phyloP scores from a whole-genome alignment of 257 asterid species.

The Forsythia suspensa region DNA sequence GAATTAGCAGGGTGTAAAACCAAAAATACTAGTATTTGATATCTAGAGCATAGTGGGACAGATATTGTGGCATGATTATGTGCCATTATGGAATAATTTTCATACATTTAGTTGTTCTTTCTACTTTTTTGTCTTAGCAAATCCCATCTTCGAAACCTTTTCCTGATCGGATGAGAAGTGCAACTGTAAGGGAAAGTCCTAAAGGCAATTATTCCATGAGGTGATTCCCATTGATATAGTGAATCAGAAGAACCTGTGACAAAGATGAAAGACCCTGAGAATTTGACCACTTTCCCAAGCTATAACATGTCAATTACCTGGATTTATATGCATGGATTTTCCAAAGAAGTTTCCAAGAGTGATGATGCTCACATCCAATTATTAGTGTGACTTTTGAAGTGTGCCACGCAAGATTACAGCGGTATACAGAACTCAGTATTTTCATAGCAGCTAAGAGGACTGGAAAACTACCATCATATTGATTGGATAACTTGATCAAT shows the following conservation, averaged over 20 bases:
- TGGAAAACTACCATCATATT: neutral
- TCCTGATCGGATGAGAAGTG: no score
- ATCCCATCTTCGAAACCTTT: no score
- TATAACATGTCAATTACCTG: neutral
- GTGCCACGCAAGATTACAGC: neutral
- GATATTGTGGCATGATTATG: neutral
- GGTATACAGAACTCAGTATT: neutral
- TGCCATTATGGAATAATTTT: no score
- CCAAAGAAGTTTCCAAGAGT: neutral
- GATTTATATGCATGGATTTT: neutral
- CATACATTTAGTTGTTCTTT: no score
- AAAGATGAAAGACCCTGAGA: no score
- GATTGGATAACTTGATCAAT: neutral
- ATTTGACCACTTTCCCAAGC: neutral
- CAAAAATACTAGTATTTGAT: neutral
- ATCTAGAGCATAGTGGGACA: neutral
- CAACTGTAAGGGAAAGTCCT: no score
- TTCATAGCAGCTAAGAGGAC: neutral
- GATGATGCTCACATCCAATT: neutral
- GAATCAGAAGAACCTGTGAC: neutral
- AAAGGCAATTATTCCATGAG: no score
- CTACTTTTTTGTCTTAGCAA: no score
- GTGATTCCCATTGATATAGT: neutral
- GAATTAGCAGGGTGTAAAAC: neutral
- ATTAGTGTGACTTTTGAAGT: neutral